A percentile compares a stretch with the other conserved stretches of the same genome.
Conservation (phyloP, 2,329 filamentous ascomycete species). For the Teratosphaeria pseudoeucalypti region DNA sequence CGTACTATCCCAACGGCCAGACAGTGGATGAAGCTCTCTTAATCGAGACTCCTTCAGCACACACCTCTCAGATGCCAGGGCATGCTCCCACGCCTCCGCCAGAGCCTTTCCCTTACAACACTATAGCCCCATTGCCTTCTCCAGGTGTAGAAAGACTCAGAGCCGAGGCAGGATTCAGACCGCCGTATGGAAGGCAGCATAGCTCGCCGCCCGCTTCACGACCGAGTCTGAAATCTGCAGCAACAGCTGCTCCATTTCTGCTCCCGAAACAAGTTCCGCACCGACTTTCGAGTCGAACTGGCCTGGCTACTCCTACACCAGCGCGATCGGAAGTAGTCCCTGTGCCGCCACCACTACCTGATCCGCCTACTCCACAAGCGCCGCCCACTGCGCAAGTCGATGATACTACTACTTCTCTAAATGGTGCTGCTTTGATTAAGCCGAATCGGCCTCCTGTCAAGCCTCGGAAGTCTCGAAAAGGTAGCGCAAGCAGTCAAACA, state of each 20-base stretch:
- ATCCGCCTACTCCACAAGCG: background rate
- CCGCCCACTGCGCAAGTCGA: background rate
- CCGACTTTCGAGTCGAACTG: slow-evolving; percentile 16
- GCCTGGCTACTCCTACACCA: slow-evolving; percentile 32
- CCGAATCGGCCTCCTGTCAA: slow-evolving; percentile 2
- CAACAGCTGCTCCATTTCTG: slow-evolving; percentile 1
- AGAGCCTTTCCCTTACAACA: background rate
- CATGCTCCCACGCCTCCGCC: slow-evolving; percentile 52
- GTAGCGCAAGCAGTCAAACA: slow-evolving; percentile 15
- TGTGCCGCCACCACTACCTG: slow-evolving; percentile 1
- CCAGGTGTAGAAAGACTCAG: slow-evolving; percentile 55
- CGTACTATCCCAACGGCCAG: slow-evolving; percentile 82
- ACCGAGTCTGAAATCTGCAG: slow-evolving; percentile 40
- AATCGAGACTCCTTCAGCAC: slow-evolving; percentile 72
- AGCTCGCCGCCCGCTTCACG: slow-evolving; percentile 69
- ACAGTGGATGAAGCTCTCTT: slow-evolving; percentile 78
- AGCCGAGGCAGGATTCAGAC: slow-evolving; percentile 28
- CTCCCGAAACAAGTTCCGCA: slow-evolving; percentile 39
- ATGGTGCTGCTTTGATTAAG: slow-evolving; percentile 9
- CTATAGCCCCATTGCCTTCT: slow-evolving; percentile 58
- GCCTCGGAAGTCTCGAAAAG: background rate
- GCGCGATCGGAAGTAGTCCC: slow-evolving; percentile 15
- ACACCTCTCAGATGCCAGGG: slow-evolving; percentile 58
- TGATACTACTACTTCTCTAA: slow-evolving; percentile 23
- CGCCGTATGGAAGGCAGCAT: slow-evolving; percentile 57